phyloP scores from a whole-genome alignment of 2,329 filamentous ascomycete genomes.

The Pleurostoma richardsiae region DNA sequence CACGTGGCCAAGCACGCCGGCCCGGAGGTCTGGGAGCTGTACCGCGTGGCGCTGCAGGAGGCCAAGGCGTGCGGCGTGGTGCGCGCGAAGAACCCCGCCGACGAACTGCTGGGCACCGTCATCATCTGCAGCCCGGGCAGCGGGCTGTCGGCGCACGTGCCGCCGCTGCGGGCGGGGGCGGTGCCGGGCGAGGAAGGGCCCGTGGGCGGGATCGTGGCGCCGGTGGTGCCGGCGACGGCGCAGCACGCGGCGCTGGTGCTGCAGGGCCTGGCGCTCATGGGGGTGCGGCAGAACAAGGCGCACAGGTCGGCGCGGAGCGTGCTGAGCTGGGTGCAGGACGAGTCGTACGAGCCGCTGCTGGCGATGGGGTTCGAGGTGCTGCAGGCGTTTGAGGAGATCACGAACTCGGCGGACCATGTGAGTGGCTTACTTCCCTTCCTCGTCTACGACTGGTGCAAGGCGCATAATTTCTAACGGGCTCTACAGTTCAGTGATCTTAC shows the following conservation, averaged over 20 bases:
- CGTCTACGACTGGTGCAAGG: background rate
- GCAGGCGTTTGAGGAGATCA: conserved; percentile 79
- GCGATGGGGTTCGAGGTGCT: conserved; percentile 77
- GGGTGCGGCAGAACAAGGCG: conserved; percentile 75
- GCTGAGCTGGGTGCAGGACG: conserved; percentile 74
- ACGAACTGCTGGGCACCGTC: conserved; percentile 70
- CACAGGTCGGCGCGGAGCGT: conserved; percentile 70
- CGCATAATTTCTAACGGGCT: background rate
- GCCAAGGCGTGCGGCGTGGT: conserved; percentile 74
- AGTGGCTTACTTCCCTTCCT: conserved; percentile 14
- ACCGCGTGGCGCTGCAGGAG: conserved; percentile 68
- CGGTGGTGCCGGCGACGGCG: conserved; percentile 65
- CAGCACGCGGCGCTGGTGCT: conserved; percentile 61
- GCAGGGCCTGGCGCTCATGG: conserved; percentile 76
- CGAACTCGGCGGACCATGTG: conserved; percentile 53
- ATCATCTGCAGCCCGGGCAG: conserved; percentile 72
- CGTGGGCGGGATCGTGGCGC: conserved; percentile 74
- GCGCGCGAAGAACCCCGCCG: conserved; percentile 67
- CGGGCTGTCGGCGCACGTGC: conserved; percentile 63
- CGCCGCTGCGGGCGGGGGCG: conserved; percentile 51
- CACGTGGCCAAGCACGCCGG: conserved; percentile 70
- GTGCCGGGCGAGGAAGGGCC: conserved; percentile 30
- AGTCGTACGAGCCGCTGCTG: conserved; percentile 66
- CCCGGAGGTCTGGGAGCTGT: conserved; percentile 76
- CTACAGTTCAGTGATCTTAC: conserved; percentile 5